Conservation (phyloP, 2,329 filamentous ascomycete species). For the Alternaria sp. region DNA sequence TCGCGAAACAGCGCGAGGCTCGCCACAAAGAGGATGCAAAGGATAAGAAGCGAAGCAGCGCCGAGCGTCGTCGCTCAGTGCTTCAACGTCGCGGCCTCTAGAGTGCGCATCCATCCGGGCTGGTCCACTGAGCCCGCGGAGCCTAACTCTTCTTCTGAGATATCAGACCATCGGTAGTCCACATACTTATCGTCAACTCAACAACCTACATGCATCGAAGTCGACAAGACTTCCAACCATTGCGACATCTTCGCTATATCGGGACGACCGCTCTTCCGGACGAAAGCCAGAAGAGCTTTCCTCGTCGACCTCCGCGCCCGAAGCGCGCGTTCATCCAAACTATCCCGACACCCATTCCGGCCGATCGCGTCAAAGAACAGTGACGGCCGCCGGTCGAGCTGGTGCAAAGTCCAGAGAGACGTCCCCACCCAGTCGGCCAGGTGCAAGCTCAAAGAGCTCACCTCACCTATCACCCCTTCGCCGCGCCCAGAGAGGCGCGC, state of each 20-base stretch:
- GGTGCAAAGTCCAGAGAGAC: neutral
- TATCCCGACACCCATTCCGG: neutral
- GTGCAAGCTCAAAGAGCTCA: neutral
- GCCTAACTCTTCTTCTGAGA: too few relatives aligned
- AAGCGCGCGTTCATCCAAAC: neutral
- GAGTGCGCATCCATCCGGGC: too few relatives aligned
- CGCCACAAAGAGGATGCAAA: neutral
- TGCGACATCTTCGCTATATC: rapidly evolving
- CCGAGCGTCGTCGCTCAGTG: too few relatives aligned
- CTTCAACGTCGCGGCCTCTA: too few relatives aligned
- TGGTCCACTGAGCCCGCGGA: too few relatives aligned
- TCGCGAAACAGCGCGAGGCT: neutral
- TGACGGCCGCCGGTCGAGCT: neutral
- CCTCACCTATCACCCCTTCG: neutral
- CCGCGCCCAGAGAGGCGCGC: neutral
- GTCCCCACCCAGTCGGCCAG: neutral
- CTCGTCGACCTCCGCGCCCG: rapidly evolving
- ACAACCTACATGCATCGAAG: neutral
- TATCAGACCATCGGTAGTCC: rapidly evolving
- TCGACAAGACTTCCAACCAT: neutral
- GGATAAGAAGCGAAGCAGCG: neutral
- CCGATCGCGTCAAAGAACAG: neutral
- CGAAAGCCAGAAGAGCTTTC: neutral
- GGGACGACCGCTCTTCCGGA: rapidly evolving
- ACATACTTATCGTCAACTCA: too few relatives aligned